phyloP scores from a whole-genome alignment of 139 green algal species.

The Chlorella sp. region DNA sequence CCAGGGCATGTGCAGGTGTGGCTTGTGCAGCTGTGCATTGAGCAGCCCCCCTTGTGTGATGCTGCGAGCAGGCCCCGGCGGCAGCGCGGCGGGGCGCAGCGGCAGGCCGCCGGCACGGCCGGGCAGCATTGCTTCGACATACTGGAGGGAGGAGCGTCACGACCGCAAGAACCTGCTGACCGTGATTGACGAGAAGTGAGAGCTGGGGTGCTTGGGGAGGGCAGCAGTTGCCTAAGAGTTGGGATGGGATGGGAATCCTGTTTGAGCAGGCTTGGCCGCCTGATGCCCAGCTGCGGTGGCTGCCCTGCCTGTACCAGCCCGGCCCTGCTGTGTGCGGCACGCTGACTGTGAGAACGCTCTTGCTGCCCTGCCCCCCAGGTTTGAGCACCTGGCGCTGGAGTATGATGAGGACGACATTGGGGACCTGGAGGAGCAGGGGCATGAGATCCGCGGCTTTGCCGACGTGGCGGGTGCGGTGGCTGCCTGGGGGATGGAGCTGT shows the following conservation, averaged over 20 bases:
- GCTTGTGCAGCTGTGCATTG: not conserved
- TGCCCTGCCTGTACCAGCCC: not conserved
- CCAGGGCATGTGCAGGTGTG: too few relatives aligned
- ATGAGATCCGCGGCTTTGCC: slow-evolving; percentile 33
- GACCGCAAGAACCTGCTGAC: slow-evolving; percentile 66
- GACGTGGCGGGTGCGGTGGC: slow-evolving; percentile 49
- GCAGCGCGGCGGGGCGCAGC: not conserved
- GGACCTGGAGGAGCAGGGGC: slow-evolving; percentile 66
- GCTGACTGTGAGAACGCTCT: not conserved
- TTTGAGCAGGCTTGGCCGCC: not conserved
- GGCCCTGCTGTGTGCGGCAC: not conserved
- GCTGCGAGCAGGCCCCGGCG: slow-evolving; percentile 18
- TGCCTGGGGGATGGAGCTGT: too few relatives aligned
- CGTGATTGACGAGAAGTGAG: slow-evolving; percentile 66
- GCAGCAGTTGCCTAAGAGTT: too few relatives aligned
- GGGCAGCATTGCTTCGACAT: slow-evolving; percentile 75
- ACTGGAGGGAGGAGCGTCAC: slow-evolving; percentile 76
- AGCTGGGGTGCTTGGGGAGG: not conserved
- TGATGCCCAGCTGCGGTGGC: too few relatives aligned
- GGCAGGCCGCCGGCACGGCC: not conserved
- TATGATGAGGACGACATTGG: slow-evolving; percentile 84
- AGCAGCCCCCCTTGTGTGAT: too few relatives aligned
- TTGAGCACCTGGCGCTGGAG: slow-evolving; percentile 76
- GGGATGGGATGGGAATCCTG: too few relatives aligned
- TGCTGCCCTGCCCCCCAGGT: slow-evolving; percentile 30